These are phyloP conservation scores for Crithidia fasciculata DNA, from an alignment of 208 protist genomes.

Conservation along the genomic window DNA sequence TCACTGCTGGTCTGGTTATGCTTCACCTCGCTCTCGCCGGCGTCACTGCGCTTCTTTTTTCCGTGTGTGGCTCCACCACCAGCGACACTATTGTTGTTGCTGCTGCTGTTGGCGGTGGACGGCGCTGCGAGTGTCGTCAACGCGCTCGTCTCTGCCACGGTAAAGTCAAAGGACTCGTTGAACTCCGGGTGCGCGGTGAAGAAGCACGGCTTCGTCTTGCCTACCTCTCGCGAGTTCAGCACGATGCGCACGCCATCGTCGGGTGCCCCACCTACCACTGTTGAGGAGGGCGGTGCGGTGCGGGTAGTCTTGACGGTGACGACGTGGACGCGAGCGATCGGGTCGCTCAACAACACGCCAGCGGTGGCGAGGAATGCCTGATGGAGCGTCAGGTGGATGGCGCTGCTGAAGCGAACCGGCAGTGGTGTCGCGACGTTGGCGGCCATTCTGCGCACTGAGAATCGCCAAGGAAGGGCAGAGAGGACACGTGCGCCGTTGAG, in stretches of 20 bases:
- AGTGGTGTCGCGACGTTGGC: slow-evolving; percentile 36
- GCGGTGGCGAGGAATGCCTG: slow-evolving; percentile 75
- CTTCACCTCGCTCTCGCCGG: background rate
- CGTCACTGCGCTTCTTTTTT: slow-evolving; percentile 7
- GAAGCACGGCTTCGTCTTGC: slow-evolving; percentile 39
- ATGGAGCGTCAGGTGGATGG: slow-evolving; percentile 75
- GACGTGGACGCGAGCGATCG: slow-evolving; percentile 68
- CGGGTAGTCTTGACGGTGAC: slow-evolving; percentile 59
- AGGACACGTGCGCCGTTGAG: background rate
- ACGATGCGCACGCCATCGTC: slow-evolving; percentile 31
- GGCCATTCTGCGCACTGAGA: slow-evolving; percentile 4
- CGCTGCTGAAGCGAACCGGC: slow-evolving; percentile 68
- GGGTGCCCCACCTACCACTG: background rate
- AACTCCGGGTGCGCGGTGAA: slow-evolving; percentile 65
- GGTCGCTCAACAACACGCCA: slow-evolving; percentile 76
- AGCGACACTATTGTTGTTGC: background rate
- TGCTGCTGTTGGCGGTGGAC: background rate
- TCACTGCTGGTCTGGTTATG: background rate
- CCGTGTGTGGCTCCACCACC: background rate
- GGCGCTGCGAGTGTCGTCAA: slow-evolving; percentile 43
- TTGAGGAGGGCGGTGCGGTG: slow-evolving; percentile 2
- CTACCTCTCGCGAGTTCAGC: slow-evolving; percentile 48
- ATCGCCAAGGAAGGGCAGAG: background rate
- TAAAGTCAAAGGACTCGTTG: slow-evolving; percentile 56
- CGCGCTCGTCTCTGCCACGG: slow-evolving; percentile 39